A percentile compares a stretch with the other conserved stretches of the same genome.
Evolutionary conservation across 2,329 filamentous ascomycete species (phyloP).

Genomic region (Davidsoniella virescens): DNA sequence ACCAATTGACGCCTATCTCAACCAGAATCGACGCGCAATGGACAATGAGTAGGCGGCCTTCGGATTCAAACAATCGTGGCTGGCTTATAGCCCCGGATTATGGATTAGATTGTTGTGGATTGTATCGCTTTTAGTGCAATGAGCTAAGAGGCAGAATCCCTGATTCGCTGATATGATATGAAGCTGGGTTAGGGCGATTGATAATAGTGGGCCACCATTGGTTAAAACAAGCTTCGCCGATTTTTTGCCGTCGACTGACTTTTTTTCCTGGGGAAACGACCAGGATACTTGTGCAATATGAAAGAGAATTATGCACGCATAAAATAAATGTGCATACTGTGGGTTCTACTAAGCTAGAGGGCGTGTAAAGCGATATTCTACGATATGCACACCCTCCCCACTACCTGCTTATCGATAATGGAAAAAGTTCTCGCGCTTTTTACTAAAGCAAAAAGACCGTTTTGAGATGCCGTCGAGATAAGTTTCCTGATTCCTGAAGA

Average conservation of each 20-base stretch:
- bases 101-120: slow-evolving; percentile 4
- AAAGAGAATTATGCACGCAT: too few species aligned
- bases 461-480: not conserved
- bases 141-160: slow-evolving; percentile 3
- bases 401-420: slow-evolving; percentile 9
- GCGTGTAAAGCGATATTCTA: not conserved
- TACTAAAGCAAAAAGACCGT: not conserved
- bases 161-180: not conserved
- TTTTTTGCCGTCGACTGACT: slow-evolving; percentile 3
- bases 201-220: slow-evolving; percentile 8
- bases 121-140: not conserved
- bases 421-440: too few species aligned
- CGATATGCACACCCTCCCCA: not conserved
- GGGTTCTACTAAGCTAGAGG: not conserved
- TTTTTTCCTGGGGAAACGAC: too few species aligned
- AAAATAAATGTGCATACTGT: not conserved
- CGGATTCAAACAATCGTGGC: not conserved
- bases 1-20: not conserved
- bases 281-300: too few species aligned
- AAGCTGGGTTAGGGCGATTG: not conserved
- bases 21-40: not conserved
- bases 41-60: slow-evolving; percentile 6
- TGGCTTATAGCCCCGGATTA: slow-evolving; percentile 10
- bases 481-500: not conserved
- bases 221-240: not conserved